Conservation (phyloP, 179 eudicot species). For the Spinacia oleracea region DNA sequence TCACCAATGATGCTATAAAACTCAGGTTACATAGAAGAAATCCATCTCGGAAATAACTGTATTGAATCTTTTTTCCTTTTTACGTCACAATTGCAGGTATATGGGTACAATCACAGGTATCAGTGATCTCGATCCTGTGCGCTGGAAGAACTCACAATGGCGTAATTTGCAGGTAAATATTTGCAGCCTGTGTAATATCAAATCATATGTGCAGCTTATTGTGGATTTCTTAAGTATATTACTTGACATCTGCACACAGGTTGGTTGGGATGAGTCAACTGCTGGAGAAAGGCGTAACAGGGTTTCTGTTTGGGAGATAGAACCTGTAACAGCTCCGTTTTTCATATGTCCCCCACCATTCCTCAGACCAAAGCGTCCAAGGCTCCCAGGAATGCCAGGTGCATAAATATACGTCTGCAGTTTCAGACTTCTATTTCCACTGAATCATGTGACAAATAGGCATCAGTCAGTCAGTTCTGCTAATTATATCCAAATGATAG, state of each 20-base stretch:
- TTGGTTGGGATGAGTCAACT: constrained; percentile 98
- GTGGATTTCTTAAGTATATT: background rate
- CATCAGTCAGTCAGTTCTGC: background rate
- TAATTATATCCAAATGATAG: background rate
- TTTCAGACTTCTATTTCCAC: background rate
- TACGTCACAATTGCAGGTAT: constrained; percentile 52
- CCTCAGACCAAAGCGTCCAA: constrained; percentile 81
- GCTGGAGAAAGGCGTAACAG: constrained; percentile 88
- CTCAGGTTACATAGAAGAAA: background rate
- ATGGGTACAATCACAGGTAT: constrained; percentile 98
- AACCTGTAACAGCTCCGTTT: constrained; percentile 95
- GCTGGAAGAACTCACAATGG: constrained; percentile 98
- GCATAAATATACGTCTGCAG: constrained; percentile 12
- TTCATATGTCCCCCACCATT: constrained; percentile 94
- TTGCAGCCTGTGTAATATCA: constrained; percentile 10
- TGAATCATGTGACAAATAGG: background rate
- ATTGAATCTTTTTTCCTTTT: background rate
- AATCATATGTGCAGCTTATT: constrained; percentile 2
- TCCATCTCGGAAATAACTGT: background rate
- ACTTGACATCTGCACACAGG: constrained; percentile 40
- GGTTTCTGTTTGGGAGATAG: constrained; percentile 97
- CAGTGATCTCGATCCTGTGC: constrained; percentile 78
- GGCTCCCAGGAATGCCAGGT: constrained; percentile 96
- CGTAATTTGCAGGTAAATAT: constrained; percentile 81
- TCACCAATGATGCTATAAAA: background rate